These are phyloP conservation scores for Pseudomicrostroma phylloplanum DNA, from an alignment of 1,284 basidiomycete species.

Conservation along the genomic window DNA sequence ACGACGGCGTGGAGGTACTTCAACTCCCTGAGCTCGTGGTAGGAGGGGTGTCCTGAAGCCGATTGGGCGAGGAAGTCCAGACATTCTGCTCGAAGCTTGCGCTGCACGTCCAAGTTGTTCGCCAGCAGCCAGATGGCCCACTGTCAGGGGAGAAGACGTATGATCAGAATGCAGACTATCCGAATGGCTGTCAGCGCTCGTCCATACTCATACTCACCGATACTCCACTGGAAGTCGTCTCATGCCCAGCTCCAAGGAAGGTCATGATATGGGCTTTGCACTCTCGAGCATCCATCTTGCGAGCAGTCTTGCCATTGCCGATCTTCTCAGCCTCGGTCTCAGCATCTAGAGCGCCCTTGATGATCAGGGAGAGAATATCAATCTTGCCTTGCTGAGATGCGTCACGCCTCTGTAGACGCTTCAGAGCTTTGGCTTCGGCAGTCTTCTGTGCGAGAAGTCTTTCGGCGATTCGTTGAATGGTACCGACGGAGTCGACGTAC, in stretches of 20 bases:
- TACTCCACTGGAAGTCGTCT: constrained; percentile 62
- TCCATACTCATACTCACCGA: constrained; percentile 62
- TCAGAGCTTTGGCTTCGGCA: background rate
- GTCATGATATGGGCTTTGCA: background rate
- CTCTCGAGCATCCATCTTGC: background rate
- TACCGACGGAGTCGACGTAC: background rate
- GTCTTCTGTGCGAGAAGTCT: background rate
- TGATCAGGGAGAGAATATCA: too few species aligned
- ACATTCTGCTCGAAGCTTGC: constrained; percentile 59
- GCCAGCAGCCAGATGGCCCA: too few species aligned
- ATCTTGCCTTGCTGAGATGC: too few species aligned
- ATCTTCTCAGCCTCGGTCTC: too few species aligned
- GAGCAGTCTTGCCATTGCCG: too few species aligned
- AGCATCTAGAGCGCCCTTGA: too few species aligned
- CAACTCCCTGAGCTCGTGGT: constrained; percentile 62
- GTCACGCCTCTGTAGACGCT: too few species aligned
- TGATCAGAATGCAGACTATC: too few species aligned
- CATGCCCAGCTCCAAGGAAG: constrained; percentile 29
- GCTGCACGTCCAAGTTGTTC: constrained; percentile 53
- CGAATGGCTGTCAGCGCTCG: constrained; percentile 39
- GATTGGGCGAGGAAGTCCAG: constrained; percentile 28
- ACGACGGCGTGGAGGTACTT: constrained; percentile 70
- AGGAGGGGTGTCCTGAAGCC: constrained; percentile 30
- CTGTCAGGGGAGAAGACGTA: too few species aligned
- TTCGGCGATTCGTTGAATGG: background rate